A percentile compares a stretch with the other conserved stretches of the same genome.
phyloP scores from a whole-genome alignment of 495 filamentous ascomycete genomes.

The Podospora didyma region DNA sequence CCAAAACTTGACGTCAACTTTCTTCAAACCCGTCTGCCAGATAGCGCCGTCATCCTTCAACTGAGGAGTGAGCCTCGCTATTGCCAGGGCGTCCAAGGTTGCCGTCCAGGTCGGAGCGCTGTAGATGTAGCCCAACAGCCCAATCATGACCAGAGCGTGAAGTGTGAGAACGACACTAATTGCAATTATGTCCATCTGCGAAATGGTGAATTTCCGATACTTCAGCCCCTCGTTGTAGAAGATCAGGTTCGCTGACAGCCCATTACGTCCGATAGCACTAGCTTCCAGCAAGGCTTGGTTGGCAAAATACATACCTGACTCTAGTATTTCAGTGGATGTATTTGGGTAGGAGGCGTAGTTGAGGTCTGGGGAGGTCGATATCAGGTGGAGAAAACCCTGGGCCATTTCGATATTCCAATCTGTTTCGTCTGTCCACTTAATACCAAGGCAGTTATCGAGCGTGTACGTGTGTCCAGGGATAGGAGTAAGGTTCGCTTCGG shows the following conservation, averaged over 20 bases:
- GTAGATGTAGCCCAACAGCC: constrained; percentile 4
- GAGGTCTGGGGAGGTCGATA: no score
- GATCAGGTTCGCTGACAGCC: neutral
- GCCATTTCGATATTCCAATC: no score
- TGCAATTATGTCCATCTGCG: neutral
- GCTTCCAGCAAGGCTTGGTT: neutral
- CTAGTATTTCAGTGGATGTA: neutral
- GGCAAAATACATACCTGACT: constrained; percentile 4
- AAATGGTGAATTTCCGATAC: neutral
- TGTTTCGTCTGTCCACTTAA: no score
- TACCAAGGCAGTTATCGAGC: neutral
- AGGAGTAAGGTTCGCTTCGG: no score
- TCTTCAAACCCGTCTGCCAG: neutral
- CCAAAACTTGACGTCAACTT: neutral
- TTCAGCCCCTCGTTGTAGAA: neutral
- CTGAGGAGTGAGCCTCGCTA: constrained; percentile 3
- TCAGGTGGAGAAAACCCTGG: no score
- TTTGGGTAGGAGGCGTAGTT: no score
- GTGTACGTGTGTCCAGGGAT: no score
- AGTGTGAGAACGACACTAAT: neutral
- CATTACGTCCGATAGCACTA: neutral
- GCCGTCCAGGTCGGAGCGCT: constrained; percentile 8
- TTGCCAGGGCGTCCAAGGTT: constrained; percentile 5
- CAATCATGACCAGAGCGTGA: neutral
- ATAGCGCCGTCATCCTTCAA: neutral